These are phyloP conservation scores for Venturia effusa DNA, from an alignment of 2,329 filamentous ascomycete genomes.

Conservation along the genomic window DNA sequence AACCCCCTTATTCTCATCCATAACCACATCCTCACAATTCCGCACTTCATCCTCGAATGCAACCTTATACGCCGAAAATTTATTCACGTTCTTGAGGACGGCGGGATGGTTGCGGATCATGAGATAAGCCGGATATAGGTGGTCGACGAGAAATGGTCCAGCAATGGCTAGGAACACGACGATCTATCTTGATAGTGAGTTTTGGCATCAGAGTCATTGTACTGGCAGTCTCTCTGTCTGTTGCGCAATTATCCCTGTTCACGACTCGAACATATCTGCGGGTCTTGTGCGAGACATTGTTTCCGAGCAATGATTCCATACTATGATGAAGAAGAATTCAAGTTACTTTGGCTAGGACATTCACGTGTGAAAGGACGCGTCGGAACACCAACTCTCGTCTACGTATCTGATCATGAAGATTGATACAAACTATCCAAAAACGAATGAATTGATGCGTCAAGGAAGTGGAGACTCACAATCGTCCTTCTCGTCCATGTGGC, in stretches of 20 bases:
- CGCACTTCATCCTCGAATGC: constrained; percentile 25
- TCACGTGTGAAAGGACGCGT: no score
- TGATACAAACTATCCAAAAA: not conserved
- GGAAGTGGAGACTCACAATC: not conserved
- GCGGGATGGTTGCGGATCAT: constrained; percentile 18
- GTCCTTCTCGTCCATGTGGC: not conserved
- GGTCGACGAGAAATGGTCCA: constrained; percentile 21
- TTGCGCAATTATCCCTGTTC: no score
- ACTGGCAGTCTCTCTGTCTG: not conserved
- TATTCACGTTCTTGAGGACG: constrained; percentile 16
- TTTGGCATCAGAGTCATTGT: not conserved
- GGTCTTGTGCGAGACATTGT: no score
- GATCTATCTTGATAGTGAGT: not conserved
- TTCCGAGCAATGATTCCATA: no score
- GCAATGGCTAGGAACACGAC: constrained; percentile 13
- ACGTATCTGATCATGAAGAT: not conserved
- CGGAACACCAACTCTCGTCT: no score
- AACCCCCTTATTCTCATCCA: constrained; percentile 26
- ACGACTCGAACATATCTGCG: no score
- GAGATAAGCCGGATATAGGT: constrained; percentile 16
- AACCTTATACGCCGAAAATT: constrained; percentile 21
- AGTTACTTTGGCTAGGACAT: no score
- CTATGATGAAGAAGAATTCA: no score
- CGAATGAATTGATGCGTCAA: not conserved
- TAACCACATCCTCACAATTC: constrained; percentile 34